Evolutionary conservation across 257 asterid genomes (phyloP).

Genomic region (Fraxinus americana): DNA sequence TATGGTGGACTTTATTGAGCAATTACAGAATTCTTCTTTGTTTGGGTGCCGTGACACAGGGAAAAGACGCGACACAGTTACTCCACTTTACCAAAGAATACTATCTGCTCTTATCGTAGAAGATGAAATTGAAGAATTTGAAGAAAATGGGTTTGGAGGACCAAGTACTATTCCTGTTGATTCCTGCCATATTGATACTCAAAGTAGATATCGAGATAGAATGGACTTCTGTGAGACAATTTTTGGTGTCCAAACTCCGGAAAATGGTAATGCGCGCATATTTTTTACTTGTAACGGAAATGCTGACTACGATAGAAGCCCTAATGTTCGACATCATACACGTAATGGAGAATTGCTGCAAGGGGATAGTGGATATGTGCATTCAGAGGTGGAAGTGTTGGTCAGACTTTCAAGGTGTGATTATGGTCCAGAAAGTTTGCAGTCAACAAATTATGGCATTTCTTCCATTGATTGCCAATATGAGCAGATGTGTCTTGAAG

Average conservation of each 20-base stretch:
- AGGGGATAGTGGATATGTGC: slow-evolving; percentile 54
- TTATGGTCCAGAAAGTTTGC: slow-evolving; percentile 45
- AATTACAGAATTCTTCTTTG: slow-evolving; percentile 45
- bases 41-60: slow-evolving; percentile 44
- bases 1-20: slow-evolving; percentile 49
- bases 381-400: slow-evolving; percentile 65
- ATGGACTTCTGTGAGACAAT: slow-evolving; percentile 53
- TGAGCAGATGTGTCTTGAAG: slow-evolving; percentile 71
- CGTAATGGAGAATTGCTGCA: slow-evolving; percentile 48
- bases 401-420: slow-evolving; percentile 60
- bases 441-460: slow-evolving; percentile 36
- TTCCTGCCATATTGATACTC: slow-evolving; percentile 42
- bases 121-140: slow-evolving; percentile 76
- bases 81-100: slow-evolving; percentile 86
- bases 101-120: slow-evolving; percentile 85
- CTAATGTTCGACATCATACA: slow-evolving; percentile 29
- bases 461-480: slow-evolving; percentile 59
- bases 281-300: slow-evolving; percentile 55
- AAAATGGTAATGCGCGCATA: slow-evolving; percentile 50
- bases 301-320: slow-evolving; percentile 36
- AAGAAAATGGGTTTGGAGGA: slow-evolving; percentile 65
- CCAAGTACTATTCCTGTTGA: slow-evolving; percentile 48
- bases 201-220: slow-evolving; percentile 44
- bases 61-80: slow-evolving; percentile 38
- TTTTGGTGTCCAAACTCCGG: slow-evolving; percentile 51